Base-by-base conservation (phyloP, 148 eudicot species). In the Polygonum maritimum region DNA sequence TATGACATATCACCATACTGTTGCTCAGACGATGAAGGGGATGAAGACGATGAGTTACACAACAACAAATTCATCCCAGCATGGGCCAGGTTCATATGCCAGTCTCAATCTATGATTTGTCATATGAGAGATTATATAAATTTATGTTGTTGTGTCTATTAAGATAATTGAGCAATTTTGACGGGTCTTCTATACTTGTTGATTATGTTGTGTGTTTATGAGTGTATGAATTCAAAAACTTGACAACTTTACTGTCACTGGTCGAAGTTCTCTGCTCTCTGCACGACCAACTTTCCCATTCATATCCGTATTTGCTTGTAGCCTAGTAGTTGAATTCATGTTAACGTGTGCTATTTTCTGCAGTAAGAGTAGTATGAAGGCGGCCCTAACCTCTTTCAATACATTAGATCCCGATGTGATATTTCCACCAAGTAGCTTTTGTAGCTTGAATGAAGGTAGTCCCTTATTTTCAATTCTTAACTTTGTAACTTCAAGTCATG, bases 1-100 rank as follows among this genome's bases (percentile, higher is more conserved):
- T 95, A 95, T 78, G 97, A 91, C 33, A 91, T 96, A 82, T 96
- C 99, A 74, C 99, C 99, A 22, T 96, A 96, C 78, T 94, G 88
- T 69, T 86, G 91, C 84, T 89, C 98, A 1, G 98, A 92, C 79
- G 90, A 88, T 75, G 99, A 95, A 80, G 93, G 86, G 62, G 96
- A 94, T 4, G 93, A 90, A 40, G 90, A 86, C 9, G 97, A 89
- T 44, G 96, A 92, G 38, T 41, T 79, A 15, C 89, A 81, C 38
- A 85, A 80, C 78, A 86, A 78, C 71, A 96, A 92, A 80, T 87
- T 86, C 81, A 76, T 88, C 40, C 99, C 99, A n/a, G 74, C 89
- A 57, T 96, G 99, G 99, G 94, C 98, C 84, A 96, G 99, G 99
- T 96, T 74, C 77, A 81, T 47, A 47, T 16, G 11, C 8, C 21